Evolutionary conservation across 2,329 filamentous ascomycete species (phyloP), one percentile per base, ranked within the genome.

Genomic region (Sporothrix euskadiensis): DNA sequence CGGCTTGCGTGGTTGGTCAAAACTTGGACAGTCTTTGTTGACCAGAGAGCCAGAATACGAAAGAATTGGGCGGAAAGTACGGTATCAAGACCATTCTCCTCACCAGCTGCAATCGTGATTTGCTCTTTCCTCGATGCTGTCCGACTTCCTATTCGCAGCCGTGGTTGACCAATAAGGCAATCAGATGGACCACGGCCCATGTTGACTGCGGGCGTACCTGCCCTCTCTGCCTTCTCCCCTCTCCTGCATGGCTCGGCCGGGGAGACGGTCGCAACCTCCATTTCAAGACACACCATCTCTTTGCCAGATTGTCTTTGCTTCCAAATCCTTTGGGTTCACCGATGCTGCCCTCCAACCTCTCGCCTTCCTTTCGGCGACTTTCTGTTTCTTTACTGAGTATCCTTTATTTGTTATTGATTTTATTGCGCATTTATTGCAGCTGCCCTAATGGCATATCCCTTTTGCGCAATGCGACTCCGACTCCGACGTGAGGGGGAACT

Each of bases 181-280:
- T 63, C 59, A 63, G 35, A 63, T 44, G 59, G 57, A 39, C 19
- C 35, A 32, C 35, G 30, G 26, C 6, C 19, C 35, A 41, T 39
- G 32, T 22, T 56, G 52, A 26, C 52, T 56, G 52, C 22, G 12
- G 22, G 4, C 22, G 35, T 8, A 35, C 35, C 35, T 35, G 35
- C 30, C 5, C 52, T 19, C 10, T 1, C 44, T 14, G 41, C 52
- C n/a, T 12, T 54, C 52, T 3, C 52, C 5, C n/a, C 52, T 44
- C 41, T 44, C 52, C 52, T 56, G 22, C 26, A 26, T 56, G 52
- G 52, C 8, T 56, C 52, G 52, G 41, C 41, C 63, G 63, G 61
- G 63, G 63, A 66, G 63, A 66, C 63, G 63, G 39, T 26, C 61
- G 35, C 61, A 26, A 56, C 52, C n/a, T 56, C 52, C 52, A 56